Conservation (phyloP, 2,329 filamentous ascomycete genomes). For the Aspergillus sp. region DNA sequence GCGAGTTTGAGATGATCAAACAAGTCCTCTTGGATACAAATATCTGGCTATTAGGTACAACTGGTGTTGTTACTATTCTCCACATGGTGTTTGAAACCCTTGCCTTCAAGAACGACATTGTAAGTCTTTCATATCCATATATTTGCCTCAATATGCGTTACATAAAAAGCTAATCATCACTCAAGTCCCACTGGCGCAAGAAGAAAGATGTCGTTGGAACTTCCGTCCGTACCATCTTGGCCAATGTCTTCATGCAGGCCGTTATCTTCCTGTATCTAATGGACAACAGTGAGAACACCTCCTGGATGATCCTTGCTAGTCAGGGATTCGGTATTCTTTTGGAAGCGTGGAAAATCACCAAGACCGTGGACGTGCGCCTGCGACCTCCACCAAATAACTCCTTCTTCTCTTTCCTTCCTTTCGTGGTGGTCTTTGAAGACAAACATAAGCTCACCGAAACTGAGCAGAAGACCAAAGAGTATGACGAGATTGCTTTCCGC, state of each 20-base stretch:
- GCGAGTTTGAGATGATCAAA: constrained; percentile 96
- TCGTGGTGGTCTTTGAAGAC: constrained; percentile 81
- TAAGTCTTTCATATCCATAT: constrained; percentile 24
- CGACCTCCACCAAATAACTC: constrained; percentile 65
- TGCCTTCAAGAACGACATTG: constrained; percentile 95
- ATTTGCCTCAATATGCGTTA: background rate
- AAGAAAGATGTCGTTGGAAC: constrained; percentile 99
- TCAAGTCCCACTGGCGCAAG: constrained; percentile 82
- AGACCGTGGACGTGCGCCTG: constrained; percentile 82
- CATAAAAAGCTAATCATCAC: background rate
- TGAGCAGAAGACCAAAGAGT: constrained; percentile 97
- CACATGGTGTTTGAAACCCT: constrained; percentile 95
- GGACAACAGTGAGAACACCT: constrained; percentile 96
- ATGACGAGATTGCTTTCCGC: constrained; percentile 94
- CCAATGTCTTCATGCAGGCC: constrained; percentile 95
- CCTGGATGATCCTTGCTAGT: constrained; percentile 96
- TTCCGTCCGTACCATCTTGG: constrained; percentile 89
- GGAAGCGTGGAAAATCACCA: constrained; percentile 93
- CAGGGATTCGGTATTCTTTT: constrained; percentile 80
- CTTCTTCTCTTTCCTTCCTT: constrained; percentile 70
- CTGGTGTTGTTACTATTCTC: constrained; percentile 75
- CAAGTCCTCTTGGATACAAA: constrained; percentile 92
- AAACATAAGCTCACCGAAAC: constrained; percentile 94
- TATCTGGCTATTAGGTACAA: constrained; percentile 80
- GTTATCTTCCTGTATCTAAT: constrained; percentile 95